Percentiles rank a stretch among this genome's conserved stretches.
Evolutionary conservation across 2,329 filamentous ascomycete species (phyloP).

Genomic region (Aspergillus floridensis): DNA sequence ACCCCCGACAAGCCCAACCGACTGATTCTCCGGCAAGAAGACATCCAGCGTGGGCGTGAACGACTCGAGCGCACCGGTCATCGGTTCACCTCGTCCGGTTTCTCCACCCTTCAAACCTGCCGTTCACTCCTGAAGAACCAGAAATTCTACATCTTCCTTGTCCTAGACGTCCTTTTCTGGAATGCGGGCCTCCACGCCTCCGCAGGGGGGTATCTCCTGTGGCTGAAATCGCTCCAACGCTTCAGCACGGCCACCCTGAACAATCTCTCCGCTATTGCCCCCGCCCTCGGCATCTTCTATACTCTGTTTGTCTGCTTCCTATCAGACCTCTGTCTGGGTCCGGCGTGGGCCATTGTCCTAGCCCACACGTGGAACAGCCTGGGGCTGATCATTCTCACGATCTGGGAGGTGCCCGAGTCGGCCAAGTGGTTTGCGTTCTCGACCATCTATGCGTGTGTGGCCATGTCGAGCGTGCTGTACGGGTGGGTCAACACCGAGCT

Average conservation of each 20-base stretch:
- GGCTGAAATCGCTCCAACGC: slow-evolving; percentile 56
- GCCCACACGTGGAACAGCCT: slow-evolving; percentile 52
- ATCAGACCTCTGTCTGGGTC: slow-evolving; percentile 54
- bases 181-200: slow-evolving; percentile 50
- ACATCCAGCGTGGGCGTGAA: slow-evolving; percentile 47
- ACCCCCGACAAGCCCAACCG: slow-evolving; percentile 52
- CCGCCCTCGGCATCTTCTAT: slow-evolving; percentile 58
- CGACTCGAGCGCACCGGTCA: slow-evolving; percentile 50
- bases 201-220: slow-evolving; percentile 54
- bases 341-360: slow-evolving; percentile 55
- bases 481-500: slow-evolving; percentile 57
- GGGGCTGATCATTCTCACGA: slow-evolving; percentile 52
- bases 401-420: slow-evolving; percentile 57
- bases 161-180: slow-evolving; percentile 58
- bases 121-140: slow-evolving; percentile 40
- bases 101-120: slow-evolving; percentile 30
- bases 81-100: slow-evolving; percentile 20
- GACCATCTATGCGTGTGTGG: slow-evolving; percentile 50
- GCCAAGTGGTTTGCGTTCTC: slow-evolving; percentile 56
- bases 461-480: slow-evolving; percentile 56
- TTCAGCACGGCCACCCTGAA: slow-evolving; percentile 51
- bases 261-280: slow-evolving; percentile 52
- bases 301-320: slow-evolving; percentile 54
- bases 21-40: slow-evolving; percentile 46
- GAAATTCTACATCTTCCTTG: slow-evolving; percentile 52